Conservation (phyloP, 1,284 basidiomycete species). For the Trichosporon faecale region DNA sequence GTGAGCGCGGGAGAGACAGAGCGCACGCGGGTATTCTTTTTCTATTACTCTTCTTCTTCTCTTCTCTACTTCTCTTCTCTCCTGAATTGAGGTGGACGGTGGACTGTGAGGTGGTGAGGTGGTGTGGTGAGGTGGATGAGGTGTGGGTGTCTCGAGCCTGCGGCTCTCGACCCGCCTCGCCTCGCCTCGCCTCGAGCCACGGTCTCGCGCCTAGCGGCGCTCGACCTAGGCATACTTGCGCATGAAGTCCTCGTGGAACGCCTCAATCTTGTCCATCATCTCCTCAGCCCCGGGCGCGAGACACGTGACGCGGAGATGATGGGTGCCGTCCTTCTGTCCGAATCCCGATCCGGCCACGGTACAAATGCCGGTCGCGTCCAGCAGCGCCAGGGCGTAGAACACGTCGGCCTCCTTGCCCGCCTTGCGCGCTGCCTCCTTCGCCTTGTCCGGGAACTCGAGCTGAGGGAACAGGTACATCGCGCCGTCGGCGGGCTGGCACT, state of each 20-base stretch:
- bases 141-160: too few species aligned
- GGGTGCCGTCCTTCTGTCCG: slow-evolving; percentile 76
- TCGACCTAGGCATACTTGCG: slow-evolving; percentile 58
- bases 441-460: slow-evolving; percentile 65
- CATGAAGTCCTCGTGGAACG: slow-evolving; percentile 71
- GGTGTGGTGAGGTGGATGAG: not conserved
- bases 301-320: slow-evolving; percentile 79
- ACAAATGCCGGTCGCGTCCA: slow-evolving; percentile 81
- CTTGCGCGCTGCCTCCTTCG: slow-evolving; percentile 64
- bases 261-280: slow-evolving; percentile 73
- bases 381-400: slow-evolving; percentile 72
- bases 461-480: slow-evolving; percentile 79
- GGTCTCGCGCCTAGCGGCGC: not conserved
- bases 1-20: not conserved
- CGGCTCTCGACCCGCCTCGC: too few species aligned
- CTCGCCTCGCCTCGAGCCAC: not conserved
- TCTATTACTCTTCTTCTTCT: not conserved
- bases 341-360: slow-evolving; percentile 85
- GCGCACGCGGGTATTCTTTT: not conserved
- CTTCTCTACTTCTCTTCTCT: not conserved
- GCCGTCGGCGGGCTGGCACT: slow-evolving; percentile 74
- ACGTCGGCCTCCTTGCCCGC: slow-evolving; percentile 73
- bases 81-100: not conserved
- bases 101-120: too few species aligned
- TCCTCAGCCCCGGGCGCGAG: slow-evolving; percentile 75